phyloP scores from a whole-genome alignment of 306 rosid genomes.

The Citrullus colocynthis region DNA sequence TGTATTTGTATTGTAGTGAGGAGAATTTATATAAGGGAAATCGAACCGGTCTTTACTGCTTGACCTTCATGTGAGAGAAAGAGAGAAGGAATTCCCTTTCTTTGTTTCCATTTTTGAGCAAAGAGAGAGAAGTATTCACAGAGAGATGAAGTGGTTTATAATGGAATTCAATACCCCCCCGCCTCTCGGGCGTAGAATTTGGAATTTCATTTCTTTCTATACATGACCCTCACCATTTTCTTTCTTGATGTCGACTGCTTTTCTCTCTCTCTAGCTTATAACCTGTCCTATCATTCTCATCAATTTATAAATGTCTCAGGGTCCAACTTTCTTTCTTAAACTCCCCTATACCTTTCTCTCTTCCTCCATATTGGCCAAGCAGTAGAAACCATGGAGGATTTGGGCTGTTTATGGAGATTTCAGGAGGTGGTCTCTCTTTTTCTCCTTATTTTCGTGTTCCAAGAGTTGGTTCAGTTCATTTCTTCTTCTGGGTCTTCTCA shows the following conservation, averaged over 20 bases:
- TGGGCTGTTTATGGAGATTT: conserved; percentile 30
- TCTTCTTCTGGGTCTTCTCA: not conserved
- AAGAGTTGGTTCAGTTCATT: conserved; percentile 6
- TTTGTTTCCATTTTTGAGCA: conserved; percentile 1
- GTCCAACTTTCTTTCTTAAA: conserved; percentile 2
- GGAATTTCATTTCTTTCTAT: conserved; percentile 11
- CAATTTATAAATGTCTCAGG: conserved; percentile 30
- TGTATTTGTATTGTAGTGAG: not conserved
- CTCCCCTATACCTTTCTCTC: conserved; percentile 9
- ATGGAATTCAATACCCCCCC: conserved; percentile 7
- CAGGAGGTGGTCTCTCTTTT: conserved; percentile 42
- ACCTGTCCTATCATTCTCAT: conserved; percentile 17
- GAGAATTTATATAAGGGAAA: conserved; percentile 6
- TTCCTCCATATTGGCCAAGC: not conserved
- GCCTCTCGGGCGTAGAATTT: not conserved
- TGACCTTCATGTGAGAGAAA: conserved; percentile 12
- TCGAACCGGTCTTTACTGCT: conserved; percentile 8
- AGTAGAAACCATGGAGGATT: conserved; percentile 36
- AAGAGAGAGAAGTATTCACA: not conserved
- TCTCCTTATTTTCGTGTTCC: not conserved
- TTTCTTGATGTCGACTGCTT: conserved; percentile 13
- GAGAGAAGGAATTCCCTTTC: not conserved
- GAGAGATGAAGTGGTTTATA: not conserved
- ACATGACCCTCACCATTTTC: not conserved
- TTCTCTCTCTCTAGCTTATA: conserved; percentile 3